Percentiles rank a stretch among this genome's conserved stretches.
These are phyloP conservation scores for Cicer yamashitae DNA, from an alignment of 306 rosid genomes.

Conservation along the genomic window DNA sequence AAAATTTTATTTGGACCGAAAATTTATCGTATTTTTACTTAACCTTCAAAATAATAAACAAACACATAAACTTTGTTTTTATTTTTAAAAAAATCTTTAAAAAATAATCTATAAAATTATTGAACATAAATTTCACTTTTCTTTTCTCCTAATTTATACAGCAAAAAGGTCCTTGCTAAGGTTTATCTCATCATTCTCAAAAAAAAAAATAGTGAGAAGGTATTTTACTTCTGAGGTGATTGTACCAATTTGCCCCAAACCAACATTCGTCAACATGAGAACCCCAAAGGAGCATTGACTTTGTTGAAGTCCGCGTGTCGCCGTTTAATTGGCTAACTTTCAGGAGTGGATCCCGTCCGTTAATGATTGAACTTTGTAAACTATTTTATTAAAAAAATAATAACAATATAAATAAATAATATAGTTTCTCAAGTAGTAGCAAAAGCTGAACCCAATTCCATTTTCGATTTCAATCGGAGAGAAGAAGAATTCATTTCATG, in stretches of 20 bases:
- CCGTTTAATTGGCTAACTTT: too few species aligned
- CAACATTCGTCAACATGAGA: constrained; percentile 1
- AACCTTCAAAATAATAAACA: too few species aligned
- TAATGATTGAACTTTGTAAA: background rate
- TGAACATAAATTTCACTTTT: too few species aligned
- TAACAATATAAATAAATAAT: background rate
- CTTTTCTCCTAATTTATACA: too few species aligned
- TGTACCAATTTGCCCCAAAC: constrained; percentile 31
- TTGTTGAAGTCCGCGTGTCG: background rate
- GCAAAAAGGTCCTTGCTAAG: too few species aligned
- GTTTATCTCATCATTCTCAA: too few species aligned
- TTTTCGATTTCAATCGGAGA: constrained; percentile 34
- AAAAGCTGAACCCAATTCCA: background rate
- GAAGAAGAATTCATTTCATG: constrained; percentile 53
- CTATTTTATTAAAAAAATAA: background rate
- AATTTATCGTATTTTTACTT: too few species aligned
- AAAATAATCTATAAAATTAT: too few species aligned
- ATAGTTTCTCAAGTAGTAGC: background rate
- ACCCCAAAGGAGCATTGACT: constrained; percentile 6
- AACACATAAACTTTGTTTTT: too few species aligned
- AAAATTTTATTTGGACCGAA: too few species aligned
- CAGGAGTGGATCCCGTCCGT: constrained; percentile 2
- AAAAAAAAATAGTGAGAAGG: too few species aligned
- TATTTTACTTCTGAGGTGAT: background rate
- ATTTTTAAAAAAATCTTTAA: too few species aligned